phyloP scores from a whole-genome alignment of 805 yeast genomes.

The Suhomyces sp. region DNA sequence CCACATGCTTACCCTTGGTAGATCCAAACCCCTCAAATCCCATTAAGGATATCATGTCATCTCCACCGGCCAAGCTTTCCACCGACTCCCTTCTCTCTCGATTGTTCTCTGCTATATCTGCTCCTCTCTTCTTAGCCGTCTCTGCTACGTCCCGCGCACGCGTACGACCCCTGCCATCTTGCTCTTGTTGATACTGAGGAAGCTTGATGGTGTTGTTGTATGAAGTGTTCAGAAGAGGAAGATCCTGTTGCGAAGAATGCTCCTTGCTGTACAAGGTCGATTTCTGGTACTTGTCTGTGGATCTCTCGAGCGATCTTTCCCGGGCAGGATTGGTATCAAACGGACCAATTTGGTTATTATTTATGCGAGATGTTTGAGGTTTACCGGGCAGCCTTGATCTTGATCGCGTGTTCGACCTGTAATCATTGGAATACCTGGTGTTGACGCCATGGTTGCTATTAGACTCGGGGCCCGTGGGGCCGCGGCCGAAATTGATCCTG shows the following conservation, averaged over 20 bases:
- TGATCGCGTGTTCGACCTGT: not conserved
- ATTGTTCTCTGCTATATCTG: slow-evolving; percentile 1
- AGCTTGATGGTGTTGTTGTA: slow-evolving; percentile 11
- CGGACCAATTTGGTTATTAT: not conserved
- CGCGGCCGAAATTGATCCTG: not conserved
- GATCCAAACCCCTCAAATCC: slow-evolving; percentile 56
- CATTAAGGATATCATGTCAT: slow-evolving; percentile 45
- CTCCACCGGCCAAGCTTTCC: slow-evolving; percentile 21
- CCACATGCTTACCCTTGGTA: slow-evolving; percentile 57
- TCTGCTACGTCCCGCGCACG: slow-evolving; percentile 17
- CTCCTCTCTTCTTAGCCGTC: slow-evolving; percentile 3
- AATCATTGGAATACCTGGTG: not conserved
- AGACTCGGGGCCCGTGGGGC: not conserved
- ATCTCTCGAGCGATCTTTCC: slow-evolving; percentile 18
- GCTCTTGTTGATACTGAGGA: slow-evolving; percentile 15
- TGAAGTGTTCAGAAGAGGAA: slow-evolving; percentile 18
- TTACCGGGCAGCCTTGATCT: slow-evolving; percentile 20
- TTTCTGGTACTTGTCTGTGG: slow-evolving; percentile 13
- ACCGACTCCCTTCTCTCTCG: slow-evolving; percentile 9
- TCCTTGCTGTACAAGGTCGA: slow-evolving; percentile 14
- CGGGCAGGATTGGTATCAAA: slow-evolving; percentile 4
- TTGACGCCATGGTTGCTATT: not conserved
- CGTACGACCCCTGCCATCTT: slow-evolving; percentile 22
- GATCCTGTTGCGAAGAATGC: slow-evolving; percentile 12
- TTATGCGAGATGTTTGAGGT: not conserved